A percentile compares a stretch with the other conserved stretches of the same genome.
Conservation (phyloP, 202 grass and related monocot species). For the Carex sylvatica region DNA sequence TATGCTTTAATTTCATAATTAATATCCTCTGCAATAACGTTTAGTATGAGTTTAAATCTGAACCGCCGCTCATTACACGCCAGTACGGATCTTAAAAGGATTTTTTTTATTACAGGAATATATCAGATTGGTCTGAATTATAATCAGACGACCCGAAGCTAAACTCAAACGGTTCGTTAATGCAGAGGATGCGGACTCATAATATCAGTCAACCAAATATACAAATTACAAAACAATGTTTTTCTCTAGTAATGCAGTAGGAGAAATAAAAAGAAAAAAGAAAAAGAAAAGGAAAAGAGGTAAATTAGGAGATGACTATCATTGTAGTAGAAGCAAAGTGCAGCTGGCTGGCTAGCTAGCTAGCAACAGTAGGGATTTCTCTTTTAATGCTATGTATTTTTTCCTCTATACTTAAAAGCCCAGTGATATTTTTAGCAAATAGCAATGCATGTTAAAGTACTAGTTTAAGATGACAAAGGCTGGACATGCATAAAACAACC, state of each 20-base stretch:
- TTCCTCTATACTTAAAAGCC: background rate
- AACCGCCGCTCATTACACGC: too few species aligned
- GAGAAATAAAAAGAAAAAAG: background rate
- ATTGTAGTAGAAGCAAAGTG: slow-evolving; percentile 2
- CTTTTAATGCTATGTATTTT: background rate
- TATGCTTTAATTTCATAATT: too few species aligned
- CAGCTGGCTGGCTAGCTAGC: slow-evolving; percentile 19
- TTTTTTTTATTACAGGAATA: too few species aligned
- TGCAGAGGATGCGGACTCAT: too few species aligned
- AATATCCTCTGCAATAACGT: too few species aligned
- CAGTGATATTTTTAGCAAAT: slow-evolving; percentile 23
- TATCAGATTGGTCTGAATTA: too few species aligned
- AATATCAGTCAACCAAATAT: background rate
- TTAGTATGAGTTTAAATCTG: background rate
- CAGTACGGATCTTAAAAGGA: too few species aligned
- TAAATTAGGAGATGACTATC: background rate
- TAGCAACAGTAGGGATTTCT: slow-evolving; percentile 14
- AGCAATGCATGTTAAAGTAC: background rate
- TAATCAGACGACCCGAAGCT: fast-evolving
- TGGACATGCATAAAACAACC: background rate
- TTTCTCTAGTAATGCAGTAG: background rate
- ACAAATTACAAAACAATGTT: background rate
- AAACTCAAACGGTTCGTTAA: too few species aligned
- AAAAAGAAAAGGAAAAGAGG: background rate
- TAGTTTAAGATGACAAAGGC: slow-evolving; percentile 29